These are phyloP conservation scores for Phylloporus sp. DNA, from an alignment of 1,284 basidiomycete genomes.

Conservation along the genomic window DNA sequence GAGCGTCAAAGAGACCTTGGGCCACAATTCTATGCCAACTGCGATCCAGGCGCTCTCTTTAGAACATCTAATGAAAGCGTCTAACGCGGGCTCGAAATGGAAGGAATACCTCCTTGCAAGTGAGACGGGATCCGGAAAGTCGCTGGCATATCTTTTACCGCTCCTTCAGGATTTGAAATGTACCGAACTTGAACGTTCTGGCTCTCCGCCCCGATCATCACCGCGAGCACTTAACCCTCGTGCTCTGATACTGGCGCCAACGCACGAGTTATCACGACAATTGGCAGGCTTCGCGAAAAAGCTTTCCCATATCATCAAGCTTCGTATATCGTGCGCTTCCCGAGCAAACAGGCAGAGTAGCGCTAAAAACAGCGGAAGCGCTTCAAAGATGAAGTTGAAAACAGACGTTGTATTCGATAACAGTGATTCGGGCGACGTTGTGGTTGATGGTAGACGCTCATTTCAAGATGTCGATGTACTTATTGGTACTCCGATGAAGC, in stretches of 20 bases:
- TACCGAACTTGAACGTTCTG: constrained; percentile 49
- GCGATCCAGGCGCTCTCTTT: constrained; percentile 79
- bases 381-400: constrained; percentile 57
- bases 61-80: constrained; percentile 59
- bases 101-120: constrained; percentile 78
- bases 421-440: constrained; percentile 22
- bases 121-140: constrained; percentile 91
- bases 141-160: constrained; percentile 87
- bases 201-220: constrained; percentile 16
- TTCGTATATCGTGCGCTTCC: constrained; percentile 77
- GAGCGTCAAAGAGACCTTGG: constrained; percentile 64
- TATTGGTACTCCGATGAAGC: constrained; percentile 78
- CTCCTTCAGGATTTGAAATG: constrained; percentile 80
- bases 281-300: constrained; percentile 76
- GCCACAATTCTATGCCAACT: constrained; percentile 64
- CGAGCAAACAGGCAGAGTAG: constrained; percentile 59
- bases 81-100: constrained; percentile 41
- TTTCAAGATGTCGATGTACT: constrained; percentile 70
- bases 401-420: constrained; percentile 30
- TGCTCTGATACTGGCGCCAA: constrained; percentile 83
- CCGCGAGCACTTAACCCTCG: constrained; percentile 62
- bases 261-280: constrained; percentile 87
- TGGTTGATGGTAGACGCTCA: constrained; percentile 20
- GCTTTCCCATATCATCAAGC: constrained; percentile 76
- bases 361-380: constrained; percentile 46